phyloP scores from a whole-genome alignment of 2,329 filamentous ascomycete genomes.

The Incumbomyces lentus region DNA sequence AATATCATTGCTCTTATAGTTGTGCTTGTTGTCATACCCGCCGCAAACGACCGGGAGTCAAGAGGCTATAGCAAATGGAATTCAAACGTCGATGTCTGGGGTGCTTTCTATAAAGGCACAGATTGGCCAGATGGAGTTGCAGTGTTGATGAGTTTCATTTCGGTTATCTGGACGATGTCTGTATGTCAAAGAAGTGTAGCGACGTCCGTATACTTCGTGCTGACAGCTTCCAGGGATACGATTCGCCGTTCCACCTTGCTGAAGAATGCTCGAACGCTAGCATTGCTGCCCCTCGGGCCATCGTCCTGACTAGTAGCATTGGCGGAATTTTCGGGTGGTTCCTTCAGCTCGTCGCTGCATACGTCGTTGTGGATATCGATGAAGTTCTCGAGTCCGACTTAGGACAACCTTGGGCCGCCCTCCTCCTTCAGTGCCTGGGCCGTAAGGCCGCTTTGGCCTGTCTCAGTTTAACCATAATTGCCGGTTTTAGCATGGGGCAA shows the following conservation, averaged over 20 bases:
- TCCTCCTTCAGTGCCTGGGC: slow-evolving; percentile 55
- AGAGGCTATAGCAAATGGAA: slow-evolving; percentile 42
- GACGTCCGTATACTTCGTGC: too few species aligned
- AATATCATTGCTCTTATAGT: slow-evolving; percentile 59
- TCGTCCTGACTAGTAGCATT: slow-evolving; percentile 56
- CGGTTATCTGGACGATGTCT: slow-evolving; percentile 58
- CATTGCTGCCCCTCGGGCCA: slow-evolving; percentile 59
- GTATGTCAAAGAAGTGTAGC: too few species aligned
- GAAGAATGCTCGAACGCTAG: slow-evolving; percentile 67
- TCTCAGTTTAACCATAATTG: slow-evolving; percentile 56
- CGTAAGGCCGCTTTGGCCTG: slow-evolving; percentile 52
- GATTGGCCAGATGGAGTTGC: slow-evolving; percentile 58
- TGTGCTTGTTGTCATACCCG: slow-evolving; percentile 59
- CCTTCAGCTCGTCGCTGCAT: slow-evolving; percentile 62
- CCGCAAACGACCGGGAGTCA: slow-evolving; percentile 39
- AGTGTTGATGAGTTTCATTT: slow-evolving; percentile 61
- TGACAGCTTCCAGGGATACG: slow-evolving; percentile 40
- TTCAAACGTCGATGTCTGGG: slow-evolving; percentile 51
- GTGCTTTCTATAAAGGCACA: slow-evolving; percentile 54
- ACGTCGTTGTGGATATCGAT: slow-evolving; percentile 56
- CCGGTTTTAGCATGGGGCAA: slow-evolving; percentile 62
- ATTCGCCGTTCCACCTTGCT: slow-evolving; percentile 60
- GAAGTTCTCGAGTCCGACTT: slow-evolving; percentile 50
- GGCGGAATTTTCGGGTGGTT: slow-evolving; percentile 63
- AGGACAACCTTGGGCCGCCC: slow-evolving; percentile 61